Evolutionary conservation across 208 protist genomes (phyloP).

Genomic region (Trichomonas gallinae): DNA sequence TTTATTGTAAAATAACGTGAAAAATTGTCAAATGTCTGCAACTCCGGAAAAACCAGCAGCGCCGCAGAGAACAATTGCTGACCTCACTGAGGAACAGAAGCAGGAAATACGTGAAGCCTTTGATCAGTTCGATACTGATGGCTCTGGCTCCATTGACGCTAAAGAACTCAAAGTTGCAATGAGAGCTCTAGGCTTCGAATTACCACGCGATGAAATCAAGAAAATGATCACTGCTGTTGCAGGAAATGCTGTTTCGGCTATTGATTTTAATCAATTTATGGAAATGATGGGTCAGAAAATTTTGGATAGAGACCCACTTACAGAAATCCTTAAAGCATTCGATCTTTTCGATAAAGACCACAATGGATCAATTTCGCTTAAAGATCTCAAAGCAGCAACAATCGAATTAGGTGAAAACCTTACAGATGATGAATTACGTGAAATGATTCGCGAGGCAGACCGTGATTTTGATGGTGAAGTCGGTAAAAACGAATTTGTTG

Average conservation of each 20-base stretch:
- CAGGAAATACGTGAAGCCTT: constrained; percentile 97
- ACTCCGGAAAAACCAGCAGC: neutral
- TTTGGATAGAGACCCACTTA: constrained; percentile 62
- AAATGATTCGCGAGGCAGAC: constrained; percentile 18
- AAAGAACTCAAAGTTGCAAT: constrained; percentile 98
- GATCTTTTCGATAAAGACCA: constrained; percentile 19
- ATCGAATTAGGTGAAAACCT: constrained; percentile 8
- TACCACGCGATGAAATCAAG: constrained; percentile 71
- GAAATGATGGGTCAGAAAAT: constrained; percentile 69
- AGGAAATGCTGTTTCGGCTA: constrained; percentile 52
- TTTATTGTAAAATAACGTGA: too few relatives aligned
- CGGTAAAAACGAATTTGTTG: constrained; percentile 48
- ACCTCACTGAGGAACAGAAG: constrained; percentile 89
- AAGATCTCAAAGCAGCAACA: constrained; percentile 18
- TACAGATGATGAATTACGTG: constrained; percentile 14
- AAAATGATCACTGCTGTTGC: constrained; percentile 62
- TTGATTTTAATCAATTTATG: constrained; percentile 62
- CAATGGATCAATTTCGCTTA: neutral
- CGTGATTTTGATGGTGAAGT: constrained; percentile 35
- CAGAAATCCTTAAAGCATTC: constrained; percentile 31
- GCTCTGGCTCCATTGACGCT: constrained; percentile 69
- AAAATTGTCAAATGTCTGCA: neutral
- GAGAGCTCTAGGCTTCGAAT: constrained; percentile 93
- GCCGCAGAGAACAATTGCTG: constrained; percentile 24
- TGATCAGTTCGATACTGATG: constrained; percentile 78